Evolutionary conservation across 768 basidiomycete species (phyloP).

Genomic region (Boletus edulis): DNA sequence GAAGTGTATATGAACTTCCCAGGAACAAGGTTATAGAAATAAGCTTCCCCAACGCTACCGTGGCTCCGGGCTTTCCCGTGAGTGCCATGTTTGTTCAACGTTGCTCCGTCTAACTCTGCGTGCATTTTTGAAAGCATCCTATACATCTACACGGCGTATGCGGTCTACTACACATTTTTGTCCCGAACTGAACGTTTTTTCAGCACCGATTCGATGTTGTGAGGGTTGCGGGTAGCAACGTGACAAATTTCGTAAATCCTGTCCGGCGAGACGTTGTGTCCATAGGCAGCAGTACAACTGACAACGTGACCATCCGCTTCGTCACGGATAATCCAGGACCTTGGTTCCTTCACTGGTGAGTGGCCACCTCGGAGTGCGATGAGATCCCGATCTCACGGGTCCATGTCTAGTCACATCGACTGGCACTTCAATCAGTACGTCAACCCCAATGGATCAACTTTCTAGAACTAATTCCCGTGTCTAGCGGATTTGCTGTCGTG

Average conservation of each 20-base stretch:
- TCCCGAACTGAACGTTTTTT: neutral
- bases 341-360: slow-evolving; percentile 50
- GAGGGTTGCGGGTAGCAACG: slow-evolving; percentile 27
- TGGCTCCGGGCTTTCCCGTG: slow-evolving; percentile 29
- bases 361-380: neutral
- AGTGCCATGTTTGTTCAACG: slow-evolving; percentile 5
- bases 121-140: slow-evolving; percentile 30
- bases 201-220: slow-evolving; percentile 40
- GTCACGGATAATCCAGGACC: slow-evolving; percentile 65
- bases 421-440: slow-evolving; percentile 30
- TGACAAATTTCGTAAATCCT: slow-evolving; percentile 37
- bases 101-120: neutral
- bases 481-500: slow-evolving; percentile 29
- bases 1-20: slow-evolving; percentile 46
- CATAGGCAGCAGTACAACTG: slow-evolving; percentile 22
- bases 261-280: slow-evolving; percentile 35
- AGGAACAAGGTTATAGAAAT: slow-evolving; percentile 45
- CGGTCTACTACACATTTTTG: neutral
- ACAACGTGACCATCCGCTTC: slow-evolving; percentile 58
- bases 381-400: neutral
- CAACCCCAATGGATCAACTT: neutral
- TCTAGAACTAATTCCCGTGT: neutral
- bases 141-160: slow-evolving; percentile 43
- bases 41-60: slow-evolving; percentile 37
- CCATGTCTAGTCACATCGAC: slow-evolving; percentile 25